These are phyloP conservation scores for Musa troglodytarum DNA, from an alignment of 176 grass and related monocot species.

Conservation along the genomic window DNA sequence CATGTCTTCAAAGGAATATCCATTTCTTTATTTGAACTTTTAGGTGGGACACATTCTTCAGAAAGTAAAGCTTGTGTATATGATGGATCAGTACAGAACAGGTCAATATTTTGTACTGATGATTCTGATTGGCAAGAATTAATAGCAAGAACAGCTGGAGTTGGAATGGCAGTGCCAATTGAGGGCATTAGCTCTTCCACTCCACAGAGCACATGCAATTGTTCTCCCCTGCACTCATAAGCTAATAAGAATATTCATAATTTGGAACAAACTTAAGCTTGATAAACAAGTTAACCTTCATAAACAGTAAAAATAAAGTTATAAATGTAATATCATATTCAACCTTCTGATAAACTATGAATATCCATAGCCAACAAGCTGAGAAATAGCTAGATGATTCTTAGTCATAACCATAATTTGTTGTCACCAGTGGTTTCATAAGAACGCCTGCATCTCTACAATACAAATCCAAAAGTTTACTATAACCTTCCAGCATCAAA, in stretches of 20 bases:
- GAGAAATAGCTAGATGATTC: neutral
- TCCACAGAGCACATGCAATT: slow-evolving; percentile 62
- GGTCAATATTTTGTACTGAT: slow-evolving; percentile 43
- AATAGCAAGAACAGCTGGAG: slow-evolving; percentile 68
- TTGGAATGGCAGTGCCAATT: slow-evolving; percentile 69
- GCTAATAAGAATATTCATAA: slow-evolving; percentile 1
- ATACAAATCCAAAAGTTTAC: neutral
- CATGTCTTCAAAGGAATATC: slow-evolving; percentile 27
- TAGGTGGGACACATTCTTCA: slow-evolving; percentile 2
- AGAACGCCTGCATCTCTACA: neutral
- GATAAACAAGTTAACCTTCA: neutral
- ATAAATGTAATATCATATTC: neutral
- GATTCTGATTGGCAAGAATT: slow-evolving; percentile 78
- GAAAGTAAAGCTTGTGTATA: slow-evolving; percentile 20
- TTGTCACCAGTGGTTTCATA: neutral
- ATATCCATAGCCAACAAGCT: neutral
- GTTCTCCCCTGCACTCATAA: slow-evolving; percentile 63
- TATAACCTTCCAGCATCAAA: neutral
- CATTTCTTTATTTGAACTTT: slow-evolving; percentile 11
- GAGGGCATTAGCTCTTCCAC: slow-evolving; percentile 91
- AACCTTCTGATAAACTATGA: neutral
- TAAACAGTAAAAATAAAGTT: neutral
- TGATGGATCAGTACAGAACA: slow-evolving; percentile 35
- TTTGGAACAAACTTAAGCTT: neutral
- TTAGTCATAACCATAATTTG: neutral